Percentiles rank a stretch among this genome's conserved stretches.
phyloP scores from a whole-genome alignment of 768 basidiomycete genomes.

The Tricholoma hemisulphureum region DNA sequence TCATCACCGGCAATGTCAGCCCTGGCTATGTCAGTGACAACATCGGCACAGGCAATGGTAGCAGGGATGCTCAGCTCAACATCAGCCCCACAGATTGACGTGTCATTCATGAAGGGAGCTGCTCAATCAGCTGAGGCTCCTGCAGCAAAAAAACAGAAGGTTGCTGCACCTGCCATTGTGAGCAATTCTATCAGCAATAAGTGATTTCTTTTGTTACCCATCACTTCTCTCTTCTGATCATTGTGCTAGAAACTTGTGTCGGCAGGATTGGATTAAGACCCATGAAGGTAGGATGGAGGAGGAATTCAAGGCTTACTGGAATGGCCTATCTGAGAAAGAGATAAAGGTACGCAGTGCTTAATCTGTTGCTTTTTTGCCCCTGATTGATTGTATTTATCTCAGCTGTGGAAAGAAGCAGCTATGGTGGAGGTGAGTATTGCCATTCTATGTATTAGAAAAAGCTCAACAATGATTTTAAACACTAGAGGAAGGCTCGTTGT shows the following conservation, averaged over 20 bases:
- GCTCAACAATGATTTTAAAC: neutral
- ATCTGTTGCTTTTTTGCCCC: neutral
- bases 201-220: neutral
- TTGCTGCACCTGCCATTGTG: neutral
- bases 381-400: too few relatives aligned
- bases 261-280: neutral
- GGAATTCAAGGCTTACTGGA: neutral
- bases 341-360: neutral
- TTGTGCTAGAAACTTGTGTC: too few relatives aligned
- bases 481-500: too few relatives aligned
- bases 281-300: neutral
- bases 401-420: neutral
- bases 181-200: neutral
- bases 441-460: neutral
- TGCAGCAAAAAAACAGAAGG: neutral
- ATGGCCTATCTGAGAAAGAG: neutral
- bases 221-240: neutral
- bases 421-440: neutral
- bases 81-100: too few relatives aligned
- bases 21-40: too few relatives aligned
- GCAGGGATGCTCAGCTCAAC: too few relatives aligned
- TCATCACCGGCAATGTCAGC: too few relatives aligned
- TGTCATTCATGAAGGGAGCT: too few relatives aligned
- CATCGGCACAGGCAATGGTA: too few relatives aligned
- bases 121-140: too few relatives aligned